Base-by-base conservation (phyloP, 2,329 filamentous ascomycete genomes). In the Lojkania enalia region DNA sequence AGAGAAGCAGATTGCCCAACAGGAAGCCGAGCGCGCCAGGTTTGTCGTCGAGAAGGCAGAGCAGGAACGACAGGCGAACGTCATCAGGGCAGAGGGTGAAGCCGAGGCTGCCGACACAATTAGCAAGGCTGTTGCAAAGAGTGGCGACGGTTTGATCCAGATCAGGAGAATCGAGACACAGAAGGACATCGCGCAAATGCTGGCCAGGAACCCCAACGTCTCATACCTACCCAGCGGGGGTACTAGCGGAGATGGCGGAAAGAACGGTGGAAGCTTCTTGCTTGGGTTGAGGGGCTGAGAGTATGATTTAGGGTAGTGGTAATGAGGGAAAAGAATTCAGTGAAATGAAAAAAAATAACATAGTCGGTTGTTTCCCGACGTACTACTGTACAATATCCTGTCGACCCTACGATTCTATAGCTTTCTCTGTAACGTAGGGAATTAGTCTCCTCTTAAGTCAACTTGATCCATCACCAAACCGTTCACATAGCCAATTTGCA, bases 1-100 rank as follows among this genome's bases (percentile, higher is more conserved):
- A 78, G 94, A 99, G 83, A 99, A 99, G 85, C 94, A 99, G 80
- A 99, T 99, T 72, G 94, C 94, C 44, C 94, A 99, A 77, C 94
- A 99, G 76, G 94, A 99, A 69, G 94, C 94, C 54, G 94, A 99
- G 81, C 84, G 94, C 56, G 94, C 94, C 37, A 84, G 94, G 57
- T 99, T 99, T 79, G 95, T 99, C 60, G 94, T 99, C 71, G 94
- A 99, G 82, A 90, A 90, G 72, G 94, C 94, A 49, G 94, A 99
- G 82, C 94, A 99, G 79, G 94, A 99, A 78, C 83, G 94, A 64
- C 94, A 99, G 77, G 94, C 94, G 61, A 97, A 94, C 76, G 94
- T 99, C 65, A 99, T 99, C 73, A 84, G 94, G 44, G 94, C 94
- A 40, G 94, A 99, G 81, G 94, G 94, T 70, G 94, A 99, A 76